Percentiles rank a stretch among this genome's conserved stretches.
These are phyloP conservation scores for Mrakia frigida DNA, from an alignment of 768 basidiomycete species.

Conservation along the genomic window DNA sequence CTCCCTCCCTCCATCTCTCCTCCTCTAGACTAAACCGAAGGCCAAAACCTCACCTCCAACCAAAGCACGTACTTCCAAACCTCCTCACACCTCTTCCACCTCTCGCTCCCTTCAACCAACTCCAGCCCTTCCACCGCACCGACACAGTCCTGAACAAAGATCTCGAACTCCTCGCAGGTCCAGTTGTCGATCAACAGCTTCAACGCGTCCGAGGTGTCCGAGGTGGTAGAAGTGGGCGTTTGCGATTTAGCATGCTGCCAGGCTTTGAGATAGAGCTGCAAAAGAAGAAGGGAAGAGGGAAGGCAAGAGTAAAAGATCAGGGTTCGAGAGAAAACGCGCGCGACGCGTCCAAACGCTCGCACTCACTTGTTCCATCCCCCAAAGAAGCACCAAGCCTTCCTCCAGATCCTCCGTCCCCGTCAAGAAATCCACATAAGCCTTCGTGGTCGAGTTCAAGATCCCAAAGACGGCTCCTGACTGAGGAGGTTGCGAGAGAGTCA, in stretches of 20 bases:
- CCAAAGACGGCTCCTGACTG: constrained; percentile 44
- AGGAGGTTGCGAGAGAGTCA: constrained; percentile 43
- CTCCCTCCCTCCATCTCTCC: neutral
- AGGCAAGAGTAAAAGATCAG: neutral
- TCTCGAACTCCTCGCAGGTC: constrained; percentile 48
- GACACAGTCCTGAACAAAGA: constrained; percentile 40
- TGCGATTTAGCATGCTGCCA: constrained; percentile 54
- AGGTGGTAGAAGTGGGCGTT: constrained; percentile 24
- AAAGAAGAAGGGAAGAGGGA: neutral
- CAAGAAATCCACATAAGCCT: constrained; percentile 70
- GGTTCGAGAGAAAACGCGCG: neutral
- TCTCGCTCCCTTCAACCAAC: constrained; percentile 15
- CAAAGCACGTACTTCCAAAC: constrained; percentile 60
- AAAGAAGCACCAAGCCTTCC: constrained; percentile 66
- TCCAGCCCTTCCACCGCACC: constrained; percentile 42
- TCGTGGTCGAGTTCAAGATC: constrained; percentile 51
- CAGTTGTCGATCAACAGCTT: constrained; percentile 59
- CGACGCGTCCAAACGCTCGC: neutral
- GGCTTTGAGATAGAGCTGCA: constrained; percentile 60
- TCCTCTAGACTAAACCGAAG: constrained; percentile 35
- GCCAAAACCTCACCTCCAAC: constrained; percentile 62
- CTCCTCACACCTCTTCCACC: constrained; percentile 41
- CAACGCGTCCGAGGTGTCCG: constrained; percentile 45
- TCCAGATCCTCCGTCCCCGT: constrained; percentile 49
- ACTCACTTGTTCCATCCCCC: constrained; percentile 71